These are phyloP conservation scores for Colletotrichum lini DNA, from an alignment of 2,329 filamentous ascomycete genomes.

Conservation along the genomic window DNA sequence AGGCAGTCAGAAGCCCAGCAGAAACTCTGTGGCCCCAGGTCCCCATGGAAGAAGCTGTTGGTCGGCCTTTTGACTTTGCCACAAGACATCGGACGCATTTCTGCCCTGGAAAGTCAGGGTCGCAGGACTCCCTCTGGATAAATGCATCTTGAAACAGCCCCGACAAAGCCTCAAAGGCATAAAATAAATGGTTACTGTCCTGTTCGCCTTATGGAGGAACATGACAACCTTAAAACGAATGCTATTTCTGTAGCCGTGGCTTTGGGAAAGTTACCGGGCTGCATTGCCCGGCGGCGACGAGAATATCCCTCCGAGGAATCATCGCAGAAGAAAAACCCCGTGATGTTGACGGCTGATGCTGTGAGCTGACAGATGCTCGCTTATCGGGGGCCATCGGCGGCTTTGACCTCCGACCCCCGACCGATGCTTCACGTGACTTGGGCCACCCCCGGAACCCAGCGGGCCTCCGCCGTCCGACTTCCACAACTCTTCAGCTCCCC, in stretches of 20 bases:
- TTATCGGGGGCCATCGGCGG: not conserved
- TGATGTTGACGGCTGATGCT: no score
- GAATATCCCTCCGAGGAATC: not conserved
- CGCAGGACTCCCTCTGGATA: not conserved
- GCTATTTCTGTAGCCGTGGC: not conserved
- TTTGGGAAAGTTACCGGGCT: not conserved
- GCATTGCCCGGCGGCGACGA: not conserved
- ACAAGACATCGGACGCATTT: conserved; percentile 5
- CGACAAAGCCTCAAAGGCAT: conserved; percentile 19
- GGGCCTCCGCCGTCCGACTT: not conserved
- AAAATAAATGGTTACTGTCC: not conserved
- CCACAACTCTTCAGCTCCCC: not conserved
- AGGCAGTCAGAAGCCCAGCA: not conserved
- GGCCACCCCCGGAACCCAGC: not conserved
- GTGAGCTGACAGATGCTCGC: no score
- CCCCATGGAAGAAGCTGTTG: not conserved
- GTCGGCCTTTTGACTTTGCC: not conserved
- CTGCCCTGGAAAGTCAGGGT: not conserved
- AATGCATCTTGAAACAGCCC: conserved; percentile 23
- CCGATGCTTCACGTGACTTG: conserved; percentile 5
- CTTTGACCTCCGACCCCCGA: conserved; percentile 7
- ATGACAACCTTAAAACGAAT: not conserved
- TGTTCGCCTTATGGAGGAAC: not conserved
- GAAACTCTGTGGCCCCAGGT: not conserved
- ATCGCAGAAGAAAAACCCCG: not conserved